Percentiles rank a stretch among this genome's conserved stretches.
phyloP scores from a whole-genome alignment of 164 flowering plant species.

The Brasenia schreberi region DNA sequence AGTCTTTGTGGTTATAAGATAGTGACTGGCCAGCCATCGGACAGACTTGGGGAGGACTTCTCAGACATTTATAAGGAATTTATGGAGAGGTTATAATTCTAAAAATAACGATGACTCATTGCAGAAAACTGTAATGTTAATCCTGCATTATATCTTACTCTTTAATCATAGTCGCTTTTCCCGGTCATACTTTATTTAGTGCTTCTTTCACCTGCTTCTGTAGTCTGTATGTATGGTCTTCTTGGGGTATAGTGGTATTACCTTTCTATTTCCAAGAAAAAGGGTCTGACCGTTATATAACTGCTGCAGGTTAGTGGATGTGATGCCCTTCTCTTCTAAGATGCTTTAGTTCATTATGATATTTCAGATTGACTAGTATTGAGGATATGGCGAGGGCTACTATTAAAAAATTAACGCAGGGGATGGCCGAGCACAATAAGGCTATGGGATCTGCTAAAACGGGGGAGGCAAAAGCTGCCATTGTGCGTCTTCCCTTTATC shows the following conservation, averaged over 20 bases:
- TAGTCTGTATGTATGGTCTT: neutral
- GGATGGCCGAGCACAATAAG: conserved; percentile 77
- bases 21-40: conserved; percentile 99
- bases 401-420: conserved; percentile 79
- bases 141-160: no score
- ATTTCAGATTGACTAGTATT: conserved; percentile 52
- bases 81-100: conserved; percentile 58
- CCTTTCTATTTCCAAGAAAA: no score
- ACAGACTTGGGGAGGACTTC: conserved; percentile 97
- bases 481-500: conserved; percentile 38
- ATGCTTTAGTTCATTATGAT: neutral
- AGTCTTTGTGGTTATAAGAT: conserved; percentile 94
- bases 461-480: conserved; percentile 55
- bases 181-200: neutral
- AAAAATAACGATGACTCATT: no score
- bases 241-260: neutral
- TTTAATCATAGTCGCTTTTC: no score
- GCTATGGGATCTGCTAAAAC: conserved; percentile 78
- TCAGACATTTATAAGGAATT: conserved; percentile 73
- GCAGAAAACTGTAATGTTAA: no score
- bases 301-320: neutral
- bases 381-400: conserved; percentile 77
- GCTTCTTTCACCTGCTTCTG: neutral
- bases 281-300: neutral
- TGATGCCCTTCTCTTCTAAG: neutral